Conservation (phyloP, 2,329 filamentous ascomycete genomes). For the Cladophialophora carrionii region DNA sequence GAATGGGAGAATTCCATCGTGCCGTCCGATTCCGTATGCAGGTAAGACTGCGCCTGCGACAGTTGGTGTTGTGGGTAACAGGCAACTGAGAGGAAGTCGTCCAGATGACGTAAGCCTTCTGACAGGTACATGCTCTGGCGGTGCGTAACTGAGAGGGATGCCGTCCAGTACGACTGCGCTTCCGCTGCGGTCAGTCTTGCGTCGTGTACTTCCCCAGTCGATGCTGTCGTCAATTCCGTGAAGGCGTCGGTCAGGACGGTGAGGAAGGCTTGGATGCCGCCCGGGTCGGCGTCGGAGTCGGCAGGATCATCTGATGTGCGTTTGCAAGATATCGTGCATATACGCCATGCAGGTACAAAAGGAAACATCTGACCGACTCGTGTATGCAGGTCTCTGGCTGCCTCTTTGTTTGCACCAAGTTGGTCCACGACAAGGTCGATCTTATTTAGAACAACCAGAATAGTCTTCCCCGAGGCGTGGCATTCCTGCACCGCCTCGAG, state of each 20-base stretch:
- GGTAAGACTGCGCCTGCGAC: slow-evolving; percentile 23
- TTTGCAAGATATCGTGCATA: slow-evolving; percentile 74
- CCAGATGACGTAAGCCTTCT: slow-evolving; percentile 71
- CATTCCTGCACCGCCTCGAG: slow-evolving; percentile 57
- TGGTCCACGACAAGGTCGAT: slow-evolving; percentile 54
- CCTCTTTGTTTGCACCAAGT: slow-evolving; percentile 14
- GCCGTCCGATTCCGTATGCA: slow-evolving; percentile 25
- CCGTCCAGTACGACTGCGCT: slow-evolving; percentile 60
- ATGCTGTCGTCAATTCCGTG: slow-evolving; percentile 65
- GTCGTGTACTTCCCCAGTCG: slow-evolving; percentile 41
- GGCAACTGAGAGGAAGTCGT: slow-evolving; percentile 75
- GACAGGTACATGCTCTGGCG: slow-evolving; percentile 81
- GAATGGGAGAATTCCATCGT: slow-evolving; percentile 15
- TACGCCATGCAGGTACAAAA: slow-evolving; percentile 49
- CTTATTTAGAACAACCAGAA: slow-evolving; percentile 67
- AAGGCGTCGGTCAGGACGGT: slow-evolving; percentile 70
- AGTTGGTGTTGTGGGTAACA: neutral
- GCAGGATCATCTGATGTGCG: slow-evolving; percentile 47
- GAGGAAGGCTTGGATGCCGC: slow-evolving; percentile 71
- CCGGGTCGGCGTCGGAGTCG: slow-evolving; percentile 46
- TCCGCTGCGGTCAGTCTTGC: slow-evolving; percentile 45
- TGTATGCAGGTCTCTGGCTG: slow-evolving; percentile 22
- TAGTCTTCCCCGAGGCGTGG: slow-evolving; percentile 53
- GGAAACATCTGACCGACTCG: slow-evolving; percentile 52
- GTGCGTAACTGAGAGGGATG: slow-evolving; percentile 86